These are phyloP conservation scores for Leptosphaerulina australis DNA, from an alignment of 2,329 filamentous ascomycete genomes.

Conservation along the genomic window DNA sequence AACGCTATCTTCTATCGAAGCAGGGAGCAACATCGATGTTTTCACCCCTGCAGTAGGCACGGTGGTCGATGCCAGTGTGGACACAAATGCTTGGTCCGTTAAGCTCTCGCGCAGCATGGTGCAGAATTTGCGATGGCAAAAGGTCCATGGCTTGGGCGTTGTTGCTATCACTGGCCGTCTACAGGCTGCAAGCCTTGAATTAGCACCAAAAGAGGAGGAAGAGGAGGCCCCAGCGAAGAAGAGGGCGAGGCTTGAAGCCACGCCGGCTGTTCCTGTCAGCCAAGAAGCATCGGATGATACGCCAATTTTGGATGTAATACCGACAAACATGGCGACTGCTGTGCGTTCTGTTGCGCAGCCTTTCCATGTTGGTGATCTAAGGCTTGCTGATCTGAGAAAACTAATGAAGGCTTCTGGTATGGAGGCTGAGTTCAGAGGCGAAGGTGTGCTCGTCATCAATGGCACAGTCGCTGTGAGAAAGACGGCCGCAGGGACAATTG, in stretches of 20 bases:
- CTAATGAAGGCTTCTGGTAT: constrained; percentile 81
- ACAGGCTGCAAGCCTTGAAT: constrained; percentile 55
- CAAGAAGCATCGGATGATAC: constrained; percentile 55
- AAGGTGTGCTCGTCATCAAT: constrained; percentile 89
- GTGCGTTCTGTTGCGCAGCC: constrained; percentile 81
- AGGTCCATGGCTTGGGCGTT: constrained; percentile 84
- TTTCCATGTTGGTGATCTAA: constrained; percentile 90
- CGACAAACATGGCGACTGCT: constrained; percentile 68
- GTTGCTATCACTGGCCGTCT: constrained; percentile 86
- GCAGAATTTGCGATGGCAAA: constrained; percentile 91
- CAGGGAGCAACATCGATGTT: constrained; percentile 64
- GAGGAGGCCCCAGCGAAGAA: constrained; percentile 56
- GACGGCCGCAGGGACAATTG: constrained; percentile 82
- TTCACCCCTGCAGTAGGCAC: constrained; percentile 80
- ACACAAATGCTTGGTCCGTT: constrained; percentile 96
- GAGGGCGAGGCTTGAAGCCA: constrained; percentile 53
- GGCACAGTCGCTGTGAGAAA: constrained; percentile 88
- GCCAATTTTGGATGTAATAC: constrained; percentile 65
- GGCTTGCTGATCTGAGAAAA: constrained; percentile 84
- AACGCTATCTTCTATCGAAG: constrained; percentile 58
- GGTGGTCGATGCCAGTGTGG: constrained; percentile 86
- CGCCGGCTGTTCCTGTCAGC: constrained; percentile 53
- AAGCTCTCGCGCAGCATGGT: constrained; percentile 85
- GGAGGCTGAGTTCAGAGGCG: constrained; percentile 88
- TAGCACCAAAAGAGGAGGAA: constrained; percentile 51